Evolutionary conservation across 2,329 filamentous ascomycete genomes (phyloP), one percentile per base, ranked within the genome.

Genomic region (Ilyonectria sp.): DNA sequence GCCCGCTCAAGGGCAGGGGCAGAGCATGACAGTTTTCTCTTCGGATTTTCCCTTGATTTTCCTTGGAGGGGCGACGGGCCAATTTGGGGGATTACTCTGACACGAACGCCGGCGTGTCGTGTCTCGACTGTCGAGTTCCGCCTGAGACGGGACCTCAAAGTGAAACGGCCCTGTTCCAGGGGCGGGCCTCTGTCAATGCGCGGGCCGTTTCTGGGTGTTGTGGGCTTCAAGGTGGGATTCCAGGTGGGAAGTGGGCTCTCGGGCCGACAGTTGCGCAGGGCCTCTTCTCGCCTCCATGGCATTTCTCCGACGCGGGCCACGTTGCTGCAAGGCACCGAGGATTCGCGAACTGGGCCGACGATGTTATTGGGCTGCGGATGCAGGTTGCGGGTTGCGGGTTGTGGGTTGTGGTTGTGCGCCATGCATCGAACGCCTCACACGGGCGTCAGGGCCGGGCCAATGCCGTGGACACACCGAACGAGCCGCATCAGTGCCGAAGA

Each of bases 71-170:
- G 6, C 2, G 13, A 15, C 17, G 33, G 35, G 52, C 52, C 29
- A 21, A 21, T 37, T 35, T 37, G 19, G 52, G 23, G 50, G 49
- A 49, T 50, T 50, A 44, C 55, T 63, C 60, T 65, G 56, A 61
- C 60, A 31, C 60, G 37, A 62, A 53, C 56, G 58, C 59, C 65
- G 58, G 53, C 70, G 72, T 68, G 71, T 75, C 63, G 65, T 71
- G 71, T 69, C 73, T 72, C 59, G 69, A 59, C 50, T 60, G 59
- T 68, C 60, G 54, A 64, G 53, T 63, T 67, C 63, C 46, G 68
- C 67, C 74, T 75, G 74, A 75, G 73, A 75, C 74, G 62, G 69
- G 35, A 74, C 58, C 60, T 69, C 71, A 63, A 74, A 56, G 44
- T 75, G 73, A 75, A 75, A 75, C 73, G 66, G 60, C 67, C 67